A percentile compares a stretch with the other conserved stretches of the same genome.
Evolutionary conservation across 164 flowering plant species (phyloP).

Genomic region (Saururus chinensis): DNA sequence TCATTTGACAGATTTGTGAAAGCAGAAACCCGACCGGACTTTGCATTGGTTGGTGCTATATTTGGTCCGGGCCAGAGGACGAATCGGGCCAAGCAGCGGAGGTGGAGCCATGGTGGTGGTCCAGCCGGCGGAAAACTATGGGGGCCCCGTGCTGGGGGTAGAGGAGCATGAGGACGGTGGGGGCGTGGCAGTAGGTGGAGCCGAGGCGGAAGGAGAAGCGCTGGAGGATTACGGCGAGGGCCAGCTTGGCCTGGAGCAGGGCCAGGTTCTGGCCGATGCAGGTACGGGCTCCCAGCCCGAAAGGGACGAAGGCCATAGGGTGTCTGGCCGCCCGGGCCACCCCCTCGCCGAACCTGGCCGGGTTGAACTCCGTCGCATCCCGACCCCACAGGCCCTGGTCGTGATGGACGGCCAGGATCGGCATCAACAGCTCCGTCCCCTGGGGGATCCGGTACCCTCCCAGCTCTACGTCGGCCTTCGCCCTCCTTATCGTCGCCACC

Average conservation of each 20-base stretch:
- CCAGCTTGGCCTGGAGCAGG: conserved; percentile 60
- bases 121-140: conserved; percentile 33
- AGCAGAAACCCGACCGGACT: background rate
- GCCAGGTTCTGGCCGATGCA: conserved; percentile 94
- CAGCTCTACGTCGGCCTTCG: conserved; percentile 61
- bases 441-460: conserved; percentile 60
- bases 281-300: conserved; percentile 75
- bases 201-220: conserved; percentile 55
- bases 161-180: conserved; percentile 74
- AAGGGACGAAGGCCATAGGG: conserved; percentile 85
- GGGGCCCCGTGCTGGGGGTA: conserved; percentile 93
- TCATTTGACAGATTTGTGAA: background rate
- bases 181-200: conserved; percentile 73
- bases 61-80: background rate
- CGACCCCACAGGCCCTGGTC: conserved; percentile 76
- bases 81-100: background rate
- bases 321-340: conserved; percentile 75
- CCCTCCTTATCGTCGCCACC: conserved; percentile 73
- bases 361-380: conserved; percentile 81
- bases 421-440: conserved; percentile 80
- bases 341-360: conserved; percentile 63
- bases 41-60: background rate
- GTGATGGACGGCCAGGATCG: conserved; percentile 92
- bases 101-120: background rate
- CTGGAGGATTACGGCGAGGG: conserved; percentile 52